Evolutionary conservation across 768 basidiomycete species (phyloP).

Genomic region (Macrolepiota albuminosa): DNA sequence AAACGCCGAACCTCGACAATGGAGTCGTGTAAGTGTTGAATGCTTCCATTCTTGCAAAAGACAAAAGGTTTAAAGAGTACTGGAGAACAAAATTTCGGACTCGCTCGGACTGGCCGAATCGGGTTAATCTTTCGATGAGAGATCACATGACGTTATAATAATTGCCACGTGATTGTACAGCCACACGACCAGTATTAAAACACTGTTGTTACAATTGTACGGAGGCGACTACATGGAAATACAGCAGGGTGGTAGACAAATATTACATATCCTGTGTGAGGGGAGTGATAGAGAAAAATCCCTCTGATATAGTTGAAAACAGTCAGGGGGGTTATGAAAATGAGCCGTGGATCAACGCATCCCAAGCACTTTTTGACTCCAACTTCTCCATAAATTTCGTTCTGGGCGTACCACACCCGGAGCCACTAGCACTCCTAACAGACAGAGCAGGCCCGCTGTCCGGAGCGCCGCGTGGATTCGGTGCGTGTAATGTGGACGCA

Average conservation of each 20-base stretch:
- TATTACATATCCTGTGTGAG: constrained; percentile 4
- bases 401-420: constrained; percentile 29
- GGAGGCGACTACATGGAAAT: not conserved
- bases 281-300: not conserved
- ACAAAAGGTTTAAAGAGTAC: not conserved
- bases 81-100: constrained; percentile 4
- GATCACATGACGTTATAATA: not conserved
- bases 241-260: not conserved
- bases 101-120: not conserved
- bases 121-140: not conserved
- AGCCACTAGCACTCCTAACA: constrained; percentile 4
- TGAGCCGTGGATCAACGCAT: constrained; percentile 62
- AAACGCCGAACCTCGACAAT: constrained; percentile 56
- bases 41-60: constrained; percentile 39
- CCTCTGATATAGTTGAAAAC: not conserved
- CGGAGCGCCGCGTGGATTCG: constrained; percentile 15
- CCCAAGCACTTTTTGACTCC: constrained; percentile 61
- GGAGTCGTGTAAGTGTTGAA: constrained; percentile 79
- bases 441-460: constrained; percentile 9
- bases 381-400: constrained; percentile 53
- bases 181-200: not conserved
- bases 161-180: not conserved
- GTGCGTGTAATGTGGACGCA: constrained; percentile 10
- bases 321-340: constrained; percentile 39
- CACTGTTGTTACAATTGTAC: not conserved